Base-by-base conservation (phyloP, 176 grass and related monocot genomes). In the Puccinellia tenuiflora region DNA sequence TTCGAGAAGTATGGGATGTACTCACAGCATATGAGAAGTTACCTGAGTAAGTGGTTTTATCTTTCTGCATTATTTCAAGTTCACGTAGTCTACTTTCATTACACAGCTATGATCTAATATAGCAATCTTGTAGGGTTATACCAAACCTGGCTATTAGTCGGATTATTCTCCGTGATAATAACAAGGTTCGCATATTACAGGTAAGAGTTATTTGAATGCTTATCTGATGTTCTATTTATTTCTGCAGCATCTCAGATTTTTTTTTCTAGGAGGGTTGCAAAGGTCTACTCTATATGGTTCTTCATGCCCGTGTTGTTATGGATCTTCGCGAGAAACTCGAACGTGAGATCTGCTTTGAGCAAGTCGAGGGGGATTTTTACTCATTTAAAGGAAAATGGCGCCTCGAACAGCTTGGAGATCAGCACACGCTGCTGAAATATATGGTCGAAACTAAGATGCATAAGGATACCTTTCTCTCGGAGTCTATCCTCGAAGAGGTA, bases 381-480 rank as follows among this genome's bases (percentile, higher is more conserved):
- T 93, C 92, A 25, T 98, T 98, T 80, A 86, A 90, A 77, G 96
- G 96, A 62, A 93, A 91, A 86, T 98, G 92, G 96, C 72, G 80
- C 57, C 84, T 98, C 28, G 96, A 93, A 88, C 92, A 95, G 64
- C 91, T 98, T 47, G 96, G 96, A 40, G 84, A 95, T 78, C 86
- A 73, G 46, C 96, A 98, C 74, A 98, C 96, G 4, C 83, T 95
- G 31, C 85, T 98, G 68, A 98, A 95, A 86, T 98, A 98, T 68
- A 93, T 95, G 87, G 96, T 98, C 24, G 96, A 98, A 78, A 95
- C 96, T 63, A 98, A 89, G 85, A 98, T 95, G 79, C 96, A 95
- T 74, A 92, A 90, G 57, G 96, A 98, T 61, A 98, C 88, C 38
- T 95, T 95, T 86, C 96, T 98, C 28, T 95, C 96, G 10, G 96